Evolutionary conservation across 371 early-diverging fungal genomes (phyloP).

Genomic region (Catenaria anguillulae): DNA sequence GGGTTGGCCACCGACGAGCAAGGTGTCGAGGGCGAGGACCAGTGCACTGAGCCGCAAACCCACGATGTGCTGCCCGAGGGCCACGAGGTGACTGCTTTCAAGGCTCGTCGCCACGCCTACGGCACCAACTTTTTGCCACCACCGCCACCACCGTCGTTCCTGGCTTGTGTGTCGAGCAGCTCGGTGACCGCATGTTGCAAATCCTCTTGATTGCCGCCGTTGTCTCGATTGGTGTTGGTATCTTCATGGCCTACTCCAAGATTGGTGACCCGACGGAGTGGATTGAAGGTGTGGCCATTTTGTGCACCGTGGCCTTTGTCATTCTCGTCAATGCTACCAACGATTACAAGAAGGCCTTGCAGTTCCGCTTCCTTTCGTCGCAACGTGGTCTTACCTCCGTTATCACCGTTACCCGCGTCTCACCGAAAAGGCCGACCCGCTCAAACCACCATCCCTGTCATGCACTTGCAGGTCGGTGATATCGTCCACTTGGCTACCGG

Average conservation of each 20-base stretch:
- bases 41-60: neutral
- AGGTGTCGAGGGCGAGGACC: constrained; percentile 14
- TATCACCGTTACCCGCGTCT: constrained; percentile 48
- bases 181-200: constrained; percentile 26
- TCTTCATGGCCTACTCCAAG: constrained; percentile 11
- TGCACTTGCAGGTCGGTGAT: constrained; percentile 76
- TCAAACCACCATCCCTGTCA: constrained; percentile 62
- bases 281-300: constrained; percentile 69
- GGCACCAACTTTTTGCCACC: constrained; percentile 1
- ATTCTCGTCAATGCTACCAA: constrained; percentile 85
- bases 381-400: constrained; percentile 14
- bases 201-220: constrained; percentile 55
- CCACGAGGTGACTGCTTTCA: constrained; percentile 22
- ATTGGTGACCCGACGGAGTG: neutral
- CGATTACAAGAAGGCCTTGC: constrained; percentile 87
- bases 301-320: constrained; percentile 76
- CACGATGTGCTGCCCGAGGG: constrained; percentile 13
- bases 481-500: constrained; percentile 80
- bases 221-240: constrained; percentile 59
- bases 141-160: neutral
- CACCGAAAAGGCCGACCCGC: constrained; percentile 18
- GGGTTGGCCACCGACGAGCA: constrained; percentile 54
- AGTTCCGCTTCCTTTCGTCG: constrained; percentile 47
- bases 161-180: constrained; percentile 8
- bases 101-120: neutral